Base-by-base conservation (phyloP, 2,329 filamentous ascomycete genomes). In the Zasmidium angulare region DNA sequence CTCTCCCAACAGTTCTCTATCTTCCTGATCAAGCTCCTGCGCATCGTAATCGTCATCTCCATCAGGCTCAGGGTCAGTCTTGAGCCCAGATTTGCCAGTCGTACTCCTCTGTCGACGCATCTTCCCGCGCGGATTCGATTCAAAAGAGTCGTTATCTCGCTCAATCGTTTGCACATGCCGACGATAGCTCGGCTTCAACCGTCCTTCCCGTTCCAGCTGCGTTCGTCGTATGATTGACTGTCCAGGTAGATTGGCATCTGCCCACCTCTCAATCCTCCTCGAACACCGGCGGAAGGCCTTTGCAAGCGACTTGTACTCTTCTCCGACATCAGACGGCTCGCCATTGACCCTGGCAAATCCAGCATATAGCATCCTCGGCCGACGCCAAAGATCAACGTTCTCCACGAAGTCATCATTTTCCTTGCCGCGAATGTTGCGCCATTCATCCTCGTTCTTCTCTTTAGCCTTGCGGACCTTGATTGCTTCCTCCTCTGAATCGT, bases 271-370 rank as follows among this genome's bases (percentile, higher is more conserved):
- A n/a, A 93, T 77, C 46, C 90, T 82, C 24, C 90, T 82, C 20
- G 81, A 78, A 1, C 82, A 81, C 17, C 88, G 82, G 55, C 87
- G 79, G 19, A 93, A 76, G 7, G 89, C 83, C 11, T 88, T 85
- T 2, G 86, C 83, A 59, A 90, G 87, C 1, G 84, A 81, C 56
- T 82, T 82, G 4, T 86, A 81, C 72, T 93, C 89, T 72, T 93
- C 90, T 47, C 90, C 90, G 66, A 86, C 89, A 74, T 93, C 90
- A 62, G 91, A 88, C 0, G 81, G 75, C 71, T 93, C 89, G 9
- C 58, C 62, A 20, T 76, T 76, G 0, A 89, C 77, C 29, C 84
- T 86, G 54, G 83, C 84, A 43, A 90, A 80, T 1, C 87, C 90
- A 1, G 74, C 76, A 49, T 66, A 63, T 14, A 64, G 58, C 21